Conservation (phyloP, 441 rosid genomes). For the Isatis lusitanica region DNA sequence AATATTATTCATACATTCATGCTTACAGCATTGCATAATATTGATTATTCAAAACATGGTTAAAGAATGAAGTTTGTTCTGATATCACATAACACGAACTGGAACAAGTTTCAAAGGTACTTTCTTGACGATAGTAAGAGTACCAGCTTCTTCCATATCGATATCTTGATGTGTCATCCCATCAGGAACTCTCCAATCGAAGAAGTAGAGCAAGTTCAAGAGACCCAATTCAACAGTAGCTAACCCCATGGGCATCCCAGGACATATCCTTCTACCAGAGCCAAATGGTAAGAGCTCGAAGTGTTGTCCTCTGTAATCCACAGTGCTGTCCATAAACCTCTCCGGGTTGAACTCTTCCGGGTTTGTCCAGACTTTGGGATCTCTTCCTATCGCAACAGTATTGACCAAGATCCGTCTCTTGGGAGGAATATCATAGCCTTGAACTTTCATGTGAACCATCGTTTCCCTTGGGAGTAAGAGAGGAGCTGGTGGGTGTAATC, state of each 20-base stretch:
- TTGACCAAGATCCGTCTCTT: slow-evolving; percentile 26
- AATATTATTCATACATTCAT: neutral
- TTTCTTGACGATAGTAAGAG: slow-evolving; percentile 21
- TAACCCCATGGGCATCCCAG: slow-evolving; percentile 35
- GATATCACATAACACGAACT: slow-evolving; percentile 2
- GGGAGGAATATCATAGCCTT: slow-evolving; percentile 33
- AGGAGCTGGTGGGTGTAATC: slow-evolving; percentile 33
- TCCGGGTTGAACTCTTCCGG: slow-evolving; percentile 44
- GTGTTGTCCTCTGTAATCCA: slow-evolving; percentile 41
- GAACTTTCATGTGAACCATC: slow-evolving; percentile 30
- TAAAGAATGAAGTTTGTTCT: neutral
- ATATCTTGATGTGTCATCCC: slow-evolving; percentile 10
- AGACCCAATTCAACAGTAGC: slow-evolving; percentile 26
- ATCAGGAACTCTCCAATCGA: slow-evolving; percentile 14
- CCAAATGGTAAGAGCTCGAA: slow-evolving; percentile 49
- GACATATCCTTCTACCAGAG: slow-evolving; percentile 43
- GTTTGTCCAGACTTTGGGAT: slow-evolving; percentile 43
- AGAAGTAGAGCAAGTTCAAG: slow-evolving; percentile 32
- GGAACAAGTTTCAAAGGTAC: slow-evolving; percentile 20
- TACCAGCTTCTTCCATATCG: slow-evolving; percentile 19
- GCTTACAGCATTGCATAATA: neutral
- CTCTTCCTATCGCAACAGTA: slow-evolving; percentile 39
- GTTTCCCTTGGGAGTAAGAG: slow-evolving; percentile 35
- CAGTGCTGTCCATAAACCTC: slow-evolving; percentile 33
- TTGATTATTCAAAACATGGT: neutral